Conservation (phyloP, 1,139 yeast genomes). For the Geotrichum macrosporum region DNA sequence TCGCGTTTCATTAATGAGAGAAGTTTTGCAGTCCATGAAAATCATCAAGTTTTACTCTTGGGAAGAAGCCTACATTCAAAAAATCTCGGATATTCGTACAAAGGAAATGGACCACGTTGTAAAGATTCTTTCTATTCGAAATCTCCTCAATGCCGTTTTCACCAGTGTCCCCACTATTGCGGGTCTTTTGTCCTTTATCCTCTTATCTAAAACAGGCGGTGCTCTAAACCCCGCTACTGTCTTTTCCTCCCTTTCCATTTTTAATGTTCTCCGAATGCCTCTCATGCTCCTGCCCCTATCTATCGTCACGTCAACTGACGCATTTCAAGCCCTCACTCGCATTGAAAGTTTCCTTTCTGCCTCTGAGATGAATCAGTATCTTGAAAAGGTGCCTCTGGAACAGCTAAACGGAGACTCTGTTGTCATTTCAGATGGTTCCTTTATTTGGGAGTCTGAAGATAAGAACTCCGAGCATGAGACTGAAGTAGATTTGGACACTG, state of each 20-base stretch:
- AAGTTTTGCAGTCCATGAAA: conserved; percentile 59
- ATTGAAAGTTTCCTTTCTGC: conserved; percentile 53
- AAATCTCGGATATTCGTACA: conserved; percentile 47
- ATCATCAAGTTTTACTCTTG: conserved; percentile 71
- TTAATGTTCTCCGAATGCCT: conserved; percentile 66
- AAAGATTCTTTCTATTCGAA: conserved; percentile 40
- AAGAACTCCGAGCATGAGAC: conserved; percentile 22
- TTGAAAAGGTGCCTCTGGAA: conserved; percentile 34
- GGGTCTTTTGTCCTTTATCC: conserved; percentile 70
- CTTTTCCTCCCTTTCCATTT: conserved; percentile 76
- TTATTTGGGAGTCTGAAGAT: conserved; percentile 61
- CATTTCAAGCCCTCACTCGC: conserved; percentile 59
- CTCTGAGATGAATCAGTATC: conserved; percentile 37
- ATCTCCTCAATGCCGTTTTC: conserved; percentile 54
- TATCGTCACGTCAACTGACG: conserved; percentile 59
- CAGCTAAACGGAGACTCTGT: conserved; percentile 44
- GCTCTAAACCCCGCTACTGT: conserved; percentile 61
- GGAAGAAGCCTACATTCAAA: conserved; percentile 57
- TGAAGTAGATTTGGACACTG: too few species aligned
- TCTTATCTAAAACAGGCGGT: conserved; percentile 56
- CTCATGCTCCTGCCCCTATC: conserved; percentile 68
- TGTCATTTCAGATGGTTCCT: conserved; percentile 47
- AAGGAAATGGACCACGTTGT: conserved; percentile 41
- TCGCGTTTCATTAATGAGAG: conserved; percentile 59
- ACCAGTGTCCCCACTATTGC: conserved; percentile 64